Conservation (phyloP, 2,329 filamentous ascomycete species). For the Pseudogymnoascus sp. region DNA sequence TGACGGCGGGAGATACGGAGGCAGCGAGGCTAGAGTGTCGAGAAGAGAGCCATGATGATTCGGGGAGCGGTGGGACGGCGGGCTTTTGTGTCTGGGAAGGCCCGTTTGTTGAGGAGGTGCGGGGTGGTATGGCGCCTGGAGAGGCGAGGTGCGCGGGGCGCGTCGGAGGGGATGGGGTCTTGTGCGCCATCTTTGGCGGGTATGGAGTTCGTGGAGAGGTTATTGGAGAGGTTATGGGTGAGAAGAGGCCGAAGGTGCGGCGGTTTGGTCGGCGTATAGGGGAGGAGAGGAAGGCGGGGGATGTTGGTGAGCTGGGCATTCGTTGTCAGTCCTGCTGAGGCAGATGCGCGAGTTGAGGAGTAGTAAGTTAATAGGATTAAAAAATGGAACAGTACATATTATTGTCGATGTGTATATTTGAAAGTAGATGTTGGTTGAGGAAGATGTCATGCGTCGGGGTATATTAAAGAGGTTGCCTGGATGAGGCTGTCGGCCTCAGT, state of each 20-base stretch:
- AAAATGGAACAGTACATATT: not conserved
- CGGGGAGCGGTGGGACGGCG: slow-evolving; percentile 51
- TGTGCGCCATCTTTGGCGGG: not conserved
- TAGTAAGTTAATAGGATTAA: not conserved
- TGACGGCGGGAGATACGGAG: slow-evolving; percentile 19
- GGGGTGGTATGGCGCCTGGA: slow-evolving; percentile 65
- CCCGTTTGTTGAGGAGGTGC: slow-evolving; percentile 59
- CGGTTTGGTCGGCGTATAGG: not conserved
- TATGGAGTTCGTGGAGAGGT: not conserved
- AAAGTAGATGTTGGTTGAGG: not conserved
- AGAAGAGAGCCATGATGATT: slow-evolving; percentile 30
- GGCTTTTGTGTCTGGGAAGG: slow-evolving; percentile 24
- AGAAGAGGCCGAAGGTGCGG: not conserved
- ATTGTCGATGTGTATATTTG: not conserved
- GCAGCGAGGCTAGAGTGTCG: not conserved
- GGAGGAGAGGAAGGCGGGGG: not conserved
- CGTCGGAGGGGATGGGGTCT: not conserved
- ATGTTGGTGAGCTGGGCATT: not conserved
- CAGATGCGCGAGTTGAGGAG: slow-evolving; percentile 1
- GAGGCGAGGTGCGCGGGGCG: slow-evolving; percentile 28
- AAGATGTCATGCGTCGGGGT: not conserved
- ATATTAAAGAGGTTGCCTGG: not conserved
- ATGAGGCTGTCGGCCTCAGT: not conserved
- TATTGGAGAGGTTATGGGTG: not conserved
- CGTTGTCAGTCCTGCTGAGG: not conserved